These are phyloP conservation scores for Phytomonas sp. DNA, from an alignment of 208 protist species.

Conservation along the genomic window DNA sequence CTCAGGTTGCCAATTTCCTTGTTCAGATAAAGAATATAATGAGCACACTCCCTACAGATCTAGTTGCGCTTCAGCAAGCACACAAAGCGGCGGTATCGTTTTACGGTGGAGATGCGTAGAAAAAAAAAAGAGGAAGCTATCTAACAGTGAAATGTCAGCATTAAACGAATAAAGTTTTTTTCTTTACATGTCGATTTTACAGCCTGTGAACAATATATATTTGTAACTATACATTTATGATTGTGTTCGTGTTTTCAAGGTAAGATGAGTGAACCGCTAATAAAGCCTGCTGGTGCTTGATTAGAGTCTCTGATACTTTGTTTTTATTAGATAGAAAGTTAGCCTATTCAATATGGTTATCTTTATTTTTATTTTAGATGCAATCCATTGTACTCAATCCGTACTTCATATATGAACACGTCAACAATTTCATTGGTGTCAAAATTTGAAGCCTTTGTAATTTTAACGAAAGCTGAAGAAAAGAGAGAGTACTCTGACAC, in stretches of 20 bases:
- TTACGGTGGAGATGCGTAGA: constrained; percentile 13
- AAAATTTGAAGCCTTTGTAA: not conserved
- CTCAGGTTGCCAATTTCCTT: constrained; percentile 63
- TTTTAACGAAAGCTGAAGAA: not conserved
- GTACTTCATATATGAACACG: not conserved
- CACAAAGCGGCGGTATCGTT: constrained; percentile 29
- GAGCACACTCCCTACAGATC: constrained; percentile 37
- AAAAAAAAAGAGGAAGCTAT: constrained; percentile 3
- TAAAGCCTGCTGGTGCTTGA: not conserved
- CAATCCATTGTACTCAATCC: not conserved
- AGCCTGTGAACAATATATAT: not conserved
- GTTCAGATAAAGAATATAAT: constrained; percentile 71
- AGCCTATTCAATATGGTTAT: not conserved
- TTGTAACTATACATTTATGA: constrained; percentile 6
- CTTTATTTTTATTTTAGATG: not conserved
- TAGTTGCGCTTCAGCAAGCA: constrained; percentile 28
- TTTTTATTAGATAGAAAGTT: not conserved
- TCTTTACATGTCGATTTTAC: not conserved
- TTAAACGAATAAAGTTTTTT: not conserved
- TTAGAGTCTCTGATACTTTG: not conserved
- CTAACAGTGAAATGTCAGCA: not conserved
- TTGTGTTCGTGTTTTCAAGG: not conserved
- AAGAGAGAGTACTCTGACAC: not conserved
- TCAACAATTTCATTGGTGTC: not conserved
- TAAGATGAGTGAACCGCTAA: not conserved